Base-by-base conservation (phyloP, 2,329 filamentous ascomycete genomes). In the Neopestalotiopsis sp. region DNA sequence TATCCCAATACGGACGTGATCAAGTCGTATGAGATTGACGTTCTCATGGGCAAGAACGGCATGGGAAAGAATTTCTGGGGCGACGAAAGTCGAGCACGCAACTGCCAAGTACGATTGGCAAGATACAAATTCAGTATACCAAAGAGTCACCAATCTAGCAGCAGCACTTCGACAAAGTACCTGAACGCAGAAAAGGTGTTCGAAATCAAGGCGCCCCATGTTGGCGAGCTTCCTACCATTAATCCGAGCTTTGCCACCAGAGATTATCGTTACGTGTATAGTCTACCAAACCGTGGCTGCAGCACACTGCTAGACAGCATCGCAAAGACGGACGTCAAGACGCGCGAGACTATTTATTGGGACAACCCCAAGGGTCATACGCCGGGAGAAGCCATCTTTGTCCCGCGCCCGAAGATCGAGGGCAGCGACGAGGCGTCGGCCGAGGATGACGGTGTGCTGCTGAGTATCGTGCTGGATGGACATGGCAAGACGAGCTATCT, bases 361-460 rank as follows among this genome's bases (percentile, higher is more conserved):
- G 83, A 86, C 12, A 83, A 83, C 0, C 82, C 83, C 0, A 76
- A 80, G 1, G 89, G 86, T 0, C 90, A 93, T 73, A 91, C 89
- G 0, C 91, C 92, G 0, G 88, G 91, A 1, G 92, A 94, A 77
- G 84, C 91, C 0, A 89, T 94, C 40, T 94, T 93, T 70, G 83
- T 94, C 1, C 81, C 86, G 1, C 79, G 85, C 40, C 87, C 87
- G 0, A 79, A 74, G 20, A 20, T 53, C 5, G 12, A 61, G 9
- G 76, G 78, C 7, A 76, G 76, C 12, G 78, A 81, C 13, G 81
- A 78, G 1, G 73, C 74, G 2, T 17, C 45, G 9, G 83, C 81
- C 0, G 90, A 92, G 75, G 91, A 93, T 72, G 89, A 90, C 67
- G 90, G 90, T 0, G 85, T 89, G 1, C 68, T 92, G 24, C 75